Evolutionary conservation across 768 basidiomycete species (phyloP), one percentile per base, ranked within the genome.

Genomic region (Fomitopsis pulvina): DNA sequence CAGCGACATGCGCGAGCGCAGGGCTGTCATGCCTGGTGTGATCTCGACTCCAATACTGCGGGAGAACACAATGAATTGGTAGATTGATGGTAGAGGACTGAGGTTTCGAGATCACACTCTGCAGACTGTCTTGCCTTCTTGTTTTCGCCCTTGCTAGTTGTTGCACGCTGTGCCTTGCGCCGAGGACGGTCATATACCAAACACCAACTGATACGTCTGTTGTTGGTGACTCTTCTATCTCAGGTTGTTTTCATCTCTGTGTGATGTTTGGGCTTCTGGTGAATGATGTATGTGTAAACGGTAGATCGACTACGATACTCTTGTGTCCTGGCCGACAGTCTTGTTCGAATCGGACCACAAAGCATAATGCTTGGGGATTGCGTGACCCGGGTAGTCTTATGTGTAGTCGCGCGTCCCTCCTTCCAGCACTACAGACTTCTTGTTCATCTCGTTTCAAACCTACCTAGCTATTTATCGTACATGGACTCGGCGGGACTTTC

Each of bases 11-110:
- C 75, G 73, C 49, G 78, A 85, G 68, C 73, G 86, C 42, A 71
- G 81, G 57, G 70, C 74, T 51, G 73, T 87, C 34, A 61, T 73
- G 24, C 75, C 85, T n/a, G 74, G 65, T 18, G 69, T 79, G 30
- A 91, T 92, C 52, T 85, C 83, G 2, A 78, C 85, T 45, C 89
- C 90, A 20, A 77, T 90, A 52, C 62, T 92, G 67, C 72, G 78
- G 61, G 85, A 88, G 69, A 92, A 83, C 67, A 91, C 81, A 57
- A 80, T 91, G 80, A 87, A 89, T 65, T 92, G 88, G 87, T 92
- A 52, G 38, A 12, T 27, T 16, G 34, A 5, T 16, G 5, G 14
- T 18, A 16, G 7, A 37, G 34, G 34, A 16, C 4, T 16, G 5
- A 4, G 5, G 34, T 5, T 5, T 16, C 34, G 34, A 5, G 14